phyloP scores from a whole-genome alignment of 306 rosid genomes.

The Vigna nakashimae region DNA sequence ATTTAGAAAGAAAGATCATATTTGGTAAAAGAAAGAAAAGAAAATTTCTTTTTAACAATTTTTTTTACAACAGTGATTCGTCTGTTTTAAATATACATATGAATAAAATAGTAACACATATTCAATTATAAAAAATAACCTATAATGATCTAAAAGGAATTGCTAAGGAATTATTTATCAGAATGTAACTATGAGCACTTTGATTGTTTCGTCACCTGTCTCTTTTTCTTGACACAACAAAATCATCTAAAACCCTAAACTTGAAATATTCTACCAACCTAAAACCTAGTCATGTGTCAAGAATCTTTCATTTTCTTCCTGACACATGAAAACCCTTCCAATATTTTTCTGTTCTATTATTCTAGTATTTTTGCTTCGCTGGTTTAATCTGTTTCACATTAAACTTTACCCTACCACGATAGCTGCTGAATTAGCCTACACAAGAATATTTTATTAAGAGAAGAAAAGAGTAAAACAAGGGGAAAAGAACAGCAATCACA shows the following conservation, averaged over 20 bases:
- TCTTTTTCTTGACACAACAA: slow-evolving; percentile 2
- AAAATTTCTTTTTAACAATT: too few relatives aligned
- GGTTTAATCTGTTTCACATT: not conserved
- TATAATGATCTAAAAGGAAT: too few relatives aligned
- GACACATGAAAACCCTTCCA: not conserved
- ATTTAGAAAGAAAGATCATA: too few relatives aligned
- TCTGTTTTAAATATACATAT: too few relatives aligned
- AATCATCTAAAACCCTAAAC: not conserved
- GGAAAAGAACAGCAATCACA: not conserved
- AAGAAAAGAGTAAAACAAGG: not conserved
- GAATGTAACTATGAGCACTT: not conserved
- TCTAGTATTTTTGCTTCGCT: too few relatives aligned
- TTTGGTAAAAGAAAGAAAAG: too few relatives aligned
- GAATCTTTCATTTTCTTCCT: slow-evolving; percentile 7
- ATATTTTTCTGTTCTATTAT: not conserved
- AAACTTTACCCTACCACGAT: not conserved
- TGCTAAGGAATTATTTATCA: not conserved
- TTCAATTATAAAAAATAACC: too few relatives aligned
- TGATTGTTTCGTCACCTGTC: slow-evolving; percentile 1
- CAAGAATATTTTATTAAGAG: not conserved
- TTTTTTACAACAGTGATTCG: too few relatives aligned
- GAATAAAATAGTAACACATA: too few relatives aligned
- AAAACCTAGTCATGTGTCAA: slow-evolving; percentile 5
- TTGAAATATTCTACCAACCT: not conserved
- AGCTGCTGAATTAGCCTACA: not conserved